phyloP scores from a whole-genome alignment of 2,329 filamentous ascomycete genomes.

The Zymoseptoria tritici region DNA sequence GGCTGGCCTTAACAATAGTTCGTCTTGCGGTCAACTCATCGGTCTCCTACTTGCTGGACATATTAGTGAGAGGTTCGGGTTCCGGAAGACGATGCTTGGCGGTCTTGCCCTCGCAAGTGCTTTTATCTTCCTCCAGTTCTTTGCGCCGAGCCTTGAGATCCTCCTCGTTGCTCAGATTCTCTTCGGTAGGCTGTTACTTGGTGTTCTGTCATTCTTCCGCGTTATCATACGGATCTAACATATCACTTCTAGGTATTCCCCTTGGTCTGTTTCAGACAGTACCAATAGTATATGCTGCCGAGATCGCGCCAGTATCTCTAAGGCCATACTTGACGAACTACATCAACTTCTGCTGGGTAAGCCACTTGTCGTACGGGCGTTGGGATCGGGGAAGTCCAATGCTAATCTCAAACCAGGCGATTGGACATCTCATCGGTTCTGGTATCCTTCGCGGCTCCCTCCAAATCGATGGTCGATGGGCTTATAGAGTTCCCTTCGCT shows the following conservation, averaged over 20 bases:
- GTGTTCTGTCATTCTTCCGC: no score
- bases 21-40: conserved; percentile 47
- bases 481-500: no score
- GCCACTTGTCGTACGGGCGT: background rate
- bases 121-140: no score
- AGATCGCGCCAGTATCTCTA: background rate
- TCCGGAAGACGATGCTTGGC: conserved; percentile 47
- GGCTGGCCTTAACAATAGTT: conserved; percentile 38
- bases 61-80: conserved; percentile 45
- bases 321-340: background rate
- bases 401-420: conserved; percentile 29
- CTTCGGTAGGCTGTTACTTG: no score
- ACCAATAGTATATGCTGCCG: background rate
- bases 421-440: conserved; percentile 35
- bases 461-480: no score
- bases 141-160: no score
- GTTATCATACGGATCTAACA: no score
- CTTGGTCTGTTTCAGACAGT: no score
- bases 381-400: conserved; percentile 40
- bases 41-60: conserved; percentile 60
- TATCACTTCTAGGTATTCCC: no score
- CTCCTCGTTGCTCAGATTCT: no score
- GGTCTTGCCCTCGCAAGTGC: no score
- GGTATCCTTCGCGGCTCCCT: conserved; percentile 19
- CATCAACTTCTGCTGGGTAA: background rate